phyloP scores from a whole-genome alignment of 495 filamentous ascomycete genomes.

The Glutinoglossum americanum region DNA sequence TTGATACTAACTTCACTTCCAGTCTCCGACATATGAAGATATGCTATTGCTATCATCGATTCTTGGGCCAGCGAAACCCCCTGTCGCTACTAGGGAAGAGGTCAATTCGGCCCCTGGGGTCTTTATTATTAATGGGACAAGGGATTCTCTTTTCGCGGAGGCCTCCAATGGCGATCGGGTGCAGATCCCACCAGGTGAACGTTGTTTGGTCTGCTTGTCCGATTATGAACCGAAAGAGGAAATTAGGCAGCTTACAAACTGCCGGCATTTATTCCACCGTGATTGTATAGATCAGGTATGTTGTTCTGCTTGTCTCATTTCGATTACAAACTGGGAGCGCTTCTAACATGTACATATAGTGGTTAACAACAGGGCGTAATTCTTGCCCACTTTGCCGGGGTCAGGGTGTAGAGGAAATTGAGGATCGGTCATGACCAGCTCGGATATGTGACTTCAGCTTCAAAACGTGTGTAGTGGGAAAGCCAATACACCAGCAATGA shows the following conservation, averaged over 20 bases:
- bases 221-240: slow-evolving; percentile 47
- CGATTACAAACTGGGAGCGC: not conserved
- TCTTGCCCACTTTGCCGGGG: slow-evolving; percentile 56
- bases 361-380: slow-evolving; percentile 61
- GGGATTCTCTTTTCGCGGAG: slow-evolving; percentile 28
- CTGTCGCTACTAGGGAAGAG: slow-evolving; percentile 46
- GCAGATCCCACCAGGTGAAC: slow-evolving; percentile 32
- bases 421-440: slow-evolving; percentile 2
- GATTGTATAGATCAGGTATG: slow-evolving; percentile 61
- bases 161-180: slow-evolving; percentile 27
- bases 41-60: slow-evolving; percentile 56
- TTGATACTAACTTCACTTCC: not conserved
- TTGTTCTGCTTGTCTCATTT: slow-evolving; percentile 2
- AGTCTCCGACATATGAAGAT: slow-evolving; percentile 61
- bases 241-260: slow-evolving; percentile 39
- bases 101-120: slow-evolving; percentile 41
- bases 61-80: slow-evolving; percentile 52
- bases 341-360: slow-evolving; percentile 22
- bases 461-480: not conserved
- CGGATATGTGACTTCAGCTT: not conserved
- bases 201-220: slow-evolving; percentile 50
- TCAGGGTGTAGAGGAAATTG: slow-evolving; percentile 43
- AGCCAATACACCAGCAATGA: not conserved
- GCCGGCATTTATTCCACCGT: slow-evolving; percentile 48
- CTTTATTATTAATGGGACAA: slow-evolving; percentile 27